phyloP scores from a whole-genome alignment of 768 basidiomycete species.

The Cystofilobasidium bisporidii region DNA sequence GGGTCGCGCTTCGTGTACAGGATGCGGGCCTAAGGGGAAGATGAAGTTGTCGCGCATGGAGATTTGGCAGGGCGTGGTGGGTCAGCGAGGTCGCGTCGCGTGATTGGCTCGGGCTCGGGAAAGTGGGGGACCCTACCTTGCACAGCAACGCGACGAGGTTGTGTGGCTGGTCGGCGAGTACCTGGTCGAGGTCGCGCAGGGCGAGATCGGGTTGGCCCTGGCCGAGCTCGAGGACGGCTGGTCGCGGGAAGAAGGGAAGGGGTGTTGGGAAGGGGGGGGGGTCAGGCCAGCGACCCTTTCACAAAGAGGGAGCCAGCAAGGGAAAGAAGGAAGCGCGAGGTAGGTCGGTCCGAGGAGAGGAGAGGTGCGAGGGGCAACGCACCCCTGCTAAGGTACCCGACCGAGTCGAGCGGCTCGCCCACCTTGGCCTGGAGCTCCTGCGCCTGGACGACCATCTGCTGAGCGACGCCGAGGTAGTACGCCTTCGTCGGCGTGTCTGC shows the following conservation, averaged over 20 bases:
- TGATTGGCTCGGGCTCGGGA: too few relatives aligned
- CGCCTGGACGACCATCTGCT: conserved; percentile 14
- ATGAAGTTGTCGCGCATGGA: neutral
- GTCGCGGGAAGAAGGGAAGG: too few relatives aligned
- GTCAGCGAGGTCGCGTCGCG: too few relatives aligned
- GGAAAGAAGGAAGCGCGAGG: neutral
- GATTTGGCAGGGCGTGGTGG: too few relatives aligned
- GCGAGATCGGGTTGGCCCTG: conserved; percentile 74
- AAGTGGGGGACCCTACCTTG: conserved; percentile 49
- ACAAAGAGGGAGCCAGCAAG: too few relatives aligned
- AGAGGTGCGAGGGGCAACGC: neutral
- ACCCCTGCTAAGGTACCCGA: conserved; percentile 22
- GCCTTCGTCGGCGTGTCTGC: conserved; percentile 31
- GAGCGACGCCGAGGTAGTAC: conserved; percentile 27
- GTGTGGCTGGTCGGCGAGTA: conserved; percentile 66
- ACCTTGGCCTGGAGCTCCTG: neutral
- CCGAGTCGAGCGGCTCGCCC: conserved; percentile 5
- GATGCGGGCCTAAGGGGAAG: conserved; percentile 61
- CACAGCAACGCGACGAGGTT: conserved; percentile 81
- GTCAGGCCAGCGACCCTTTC: too few relatives aligned
- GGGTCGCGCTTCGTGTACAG: conserved; percentile 69
- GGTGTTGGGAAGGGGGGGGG: too few relatives aligned
- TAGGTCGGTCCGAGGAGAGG: too few relatives aligned
- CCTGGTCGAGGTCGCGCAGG: conserved; percentile 65
- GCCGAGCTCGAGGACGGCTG: conserved; percentile 74